Conservation (phyloP, 108 stramenopile species). For the Discostella pseudostelligera region DNA sequence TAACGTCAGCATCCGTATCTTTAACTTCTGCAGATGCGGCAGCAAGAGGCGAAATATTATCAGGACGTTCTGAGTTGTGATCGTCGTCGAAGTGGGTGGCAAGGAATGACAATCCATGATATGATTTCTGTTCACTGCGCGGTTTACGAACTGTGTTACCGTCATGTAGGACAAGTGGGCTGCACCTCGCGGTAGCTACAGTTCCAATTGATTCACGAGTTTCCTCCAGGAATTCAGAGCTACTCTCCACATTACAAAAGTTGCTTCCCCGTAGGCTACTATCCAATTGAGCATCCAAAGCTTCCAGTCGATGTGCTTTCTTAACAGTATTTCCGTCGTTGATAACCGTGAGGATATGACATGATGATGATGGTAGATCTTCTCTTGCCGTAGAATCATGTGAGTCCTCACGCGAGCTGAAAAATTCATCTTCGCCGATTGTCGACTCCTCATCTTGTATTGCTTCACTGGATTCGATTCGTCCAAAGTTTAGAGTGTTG, state of each 20-base stretch:
- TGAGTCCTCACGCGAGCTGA: conserved; percentile 19
- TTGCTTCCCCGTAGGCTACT: no score
- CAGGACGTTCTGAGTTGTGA: conserved; percentile 22
- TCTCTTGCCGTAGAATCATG: conserved; percentile 27
- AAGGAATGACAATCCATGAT: conserved; percentile 3
- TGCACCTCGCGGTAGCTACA: conserved; percentile 3
- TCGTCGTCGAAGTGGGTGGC: conserved; percentile 19
- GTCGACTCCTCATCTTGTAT: conserved; percentile 8
- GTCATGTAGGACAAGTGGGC: conserved; percentile 34
- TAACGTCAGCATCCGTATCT: background rate
- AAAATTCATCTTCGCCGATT: conserved; percentile 17
- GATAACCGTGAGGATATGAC: no score
- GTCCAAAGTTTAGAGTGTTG: background rate
- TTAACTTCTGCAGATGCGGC: conserved; percentile 2
- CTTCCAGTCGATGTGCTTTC: no score
- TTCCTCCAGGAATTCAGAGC: no score
- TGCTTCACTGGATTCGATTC: background rate
- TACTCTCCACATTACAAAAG: no score
- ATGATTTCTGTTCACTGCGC: conserved; percentile 5
- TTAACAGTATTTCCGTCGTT: no score
- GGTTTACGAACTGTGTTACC: conserved; percentile 30
- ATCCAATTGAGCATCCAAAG: no score
- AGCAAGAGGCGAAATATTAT: conserved; percentile 4
- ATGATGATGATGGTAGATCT: background rate
- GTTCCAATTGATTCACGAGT: conserved; percentile 19